These are phyloP conservation scores for Podosphaera xanthii DNA, from an alignment of 2,329 filamentous ascomycete species.

Conservation along the genomic window DNA sequence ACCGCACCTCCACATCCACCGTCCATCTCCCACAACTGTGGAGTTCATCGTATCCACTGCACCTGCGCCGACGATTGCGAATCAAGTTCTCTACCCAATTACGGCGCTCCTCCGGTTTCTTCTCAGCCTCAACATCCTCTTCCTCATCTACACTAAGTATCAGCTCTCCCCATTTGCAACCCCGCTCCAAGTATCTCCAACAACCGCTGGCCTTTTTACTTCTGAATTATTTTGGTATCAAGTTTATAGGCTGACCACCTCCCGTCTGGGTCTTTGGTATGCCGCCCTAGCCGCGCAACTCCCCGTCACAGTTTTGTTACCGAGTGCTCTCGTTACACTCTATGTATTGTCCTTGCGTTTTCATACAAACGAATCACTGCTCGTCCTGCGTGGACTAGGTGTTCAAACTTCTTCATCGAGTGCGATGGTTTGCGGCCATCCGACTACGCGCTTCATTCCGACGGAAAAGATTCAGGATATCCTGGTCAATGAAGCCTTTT, in stretches of 20 bases:
- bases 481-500: slow-evolving; percentile 85
- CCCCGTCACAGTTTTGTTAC: slow-evolving; percentile 21
- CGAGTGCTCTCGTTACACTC: slow-evolving; percentile 18
- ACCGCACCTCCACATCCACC: slow-evolving; percentile 36
- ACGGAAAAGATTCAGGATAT: slow-evolving; percentile 84
- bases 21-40: slow-evolving; percentile 70
- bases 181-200: not conserved
- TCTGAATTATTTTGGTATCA: slow-evolving; percentile 11
- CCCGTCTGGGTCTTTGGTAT: slow-evolving; percentile 17
- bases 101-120: slow-evolving; percentile 22
- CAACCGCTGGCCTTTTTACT: slow-evolving; percentile 4
- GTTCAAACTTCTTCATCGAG: slow-evolving; percentile 66
- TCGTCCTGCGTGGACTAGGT: slow-evolving; percentile 71
- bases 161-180: slow-evolving; percentile 9
- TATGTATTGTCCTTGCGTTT: slow-evolving; percentile 25
- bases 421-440: slow-evolving; percentile 38
- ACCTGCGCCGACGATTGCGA: slow-evolving; percentile 26
- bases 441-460: slow-evolving; percentile 58
- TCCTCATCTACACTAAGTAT: slow-evolving; percentile 29
- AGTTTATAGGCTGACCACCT: slow-evolving; percentile 11
- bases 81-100: slow-evolving; percentile 23
- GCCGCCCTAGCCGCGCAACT: slow-evolving; percentile 16
- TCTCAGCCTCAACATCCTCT: slow-evolving; percentile 20
- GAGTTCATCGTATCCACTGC: slow-evolving; percentile 79
- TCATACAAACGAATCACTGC: slow-evolving; percentile 54